Evolutionary conservation across 306 rosid genomes (phyloP).

Genomic region (Lotus japonicus): DNA sequence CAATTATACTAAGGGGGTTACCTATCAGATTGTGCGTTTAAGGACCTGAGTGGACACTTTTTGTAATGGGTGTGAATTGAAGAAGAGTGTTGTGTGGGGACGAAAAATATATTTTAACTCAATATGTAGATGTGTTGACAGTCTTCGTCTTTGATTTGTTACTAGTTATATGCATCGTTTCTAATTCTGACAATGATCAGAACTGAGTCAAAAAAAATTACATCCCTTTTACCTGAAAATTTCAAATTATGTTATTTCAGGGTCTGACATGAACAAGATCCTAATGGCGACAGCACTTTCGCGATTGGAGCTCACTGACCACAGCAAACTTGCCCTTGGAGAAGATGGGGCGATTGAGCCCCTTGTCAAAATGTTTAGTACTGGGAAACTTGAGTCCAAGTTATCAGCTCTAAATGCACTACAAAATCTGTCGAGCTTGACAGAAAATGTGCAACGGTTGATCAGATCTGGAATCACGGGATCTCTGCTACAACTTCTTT

Average conservation of each 20-base stretch:
- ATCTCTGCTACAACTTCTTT: constrained; percentile 75
- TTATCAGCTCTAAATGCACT: constrained; percentile 75
- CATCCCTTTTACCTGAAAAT: not conserved
- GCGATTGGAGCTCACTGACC: constrained; percentile 76
- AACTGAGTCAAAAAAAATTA: not conserved
- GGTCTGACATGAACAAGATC: constrained; percentile 90
- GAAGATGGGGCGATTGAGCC: constrained; percentile 77
- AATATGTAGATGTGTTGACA: no score
- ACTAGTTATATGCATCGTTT: not conserved
- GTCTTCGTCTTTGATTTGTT: no score
- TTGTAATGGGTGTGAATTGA: no score
- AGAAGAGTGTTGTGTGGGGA: no score
- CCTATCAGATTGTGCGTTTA: no score
- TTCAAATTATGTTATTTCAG: constrained; percentile 36
- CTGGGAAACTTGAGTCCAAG: constrained; percentile 89
- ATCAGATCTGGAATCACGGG: constrained; percentile 56
- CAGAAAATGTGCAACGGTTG: constrained; percentile 59
- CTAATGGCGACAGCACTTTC: constrained; percentile 90
- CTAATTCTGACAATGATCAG: not conserved
- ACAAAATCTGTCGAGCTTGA: constrained; percentile 59
- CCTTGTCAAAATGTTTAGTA: constrained; percentile 56
- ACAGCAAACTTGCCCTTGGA: constrained; percentile 65
- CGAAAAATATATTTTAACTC: no score
- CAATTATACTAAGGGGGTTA: no score
- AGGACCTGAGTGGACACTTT: no score